These are phyloP conservation scores for Prinsepia uniflora DNA, from an alignment of 306 rosid species.

Conservation along the genomic window DNA sequence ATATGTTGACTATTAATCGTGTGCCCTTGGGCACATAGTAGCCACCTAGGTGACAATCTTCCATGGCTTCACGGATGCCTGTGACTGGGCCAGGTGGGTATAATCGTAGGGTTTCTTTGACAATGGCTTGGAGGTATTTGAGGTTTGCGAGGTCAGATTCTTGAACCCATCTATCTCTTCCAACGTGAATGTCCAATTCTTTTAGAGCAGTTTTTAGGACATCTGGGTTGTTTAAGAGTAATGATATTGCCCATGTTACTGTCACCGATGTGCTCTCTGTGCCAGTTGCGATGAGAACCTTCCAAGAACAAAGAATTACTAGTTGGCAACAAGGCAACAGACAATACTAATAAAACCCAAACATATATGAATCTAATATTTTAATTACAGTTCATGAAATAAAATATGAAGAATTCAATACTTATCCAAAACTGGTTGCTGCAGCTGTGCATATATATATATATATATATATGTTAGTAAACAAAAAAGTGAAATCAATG, in stretches of 20 bases:
- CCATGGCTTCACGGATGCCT: conserved; percentile 34
- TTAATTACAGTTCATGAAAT: no score
- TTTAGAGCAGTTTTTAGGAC: conserved; percentile 28
- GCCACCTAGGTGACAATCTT: conserved; percentile 27
- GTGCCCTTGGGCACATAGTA: conserved; percentile 28
- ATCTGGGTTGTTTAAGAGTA: conserved; percentile 26
- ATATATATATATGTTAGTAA: no score
- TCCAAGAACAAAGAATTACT: neutral
- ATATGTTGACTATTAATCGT: conserved; percentile 31
- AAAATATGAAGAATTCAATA: no score
- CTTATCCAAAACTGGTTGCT: no score
- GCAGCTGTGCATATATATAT: no score
- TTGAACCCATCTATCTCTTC: conserved; percentile 32
- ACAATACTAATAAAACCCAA: no score
- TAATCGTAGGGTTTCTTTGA: conserved; percentile 29
- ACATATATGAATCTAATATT: no score
- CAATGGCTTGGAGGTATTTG: conserved; percentile 29
- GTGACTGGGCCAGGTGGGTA: conserved; percentile 36
- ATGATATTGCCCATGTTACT: conserved; percentile 28
- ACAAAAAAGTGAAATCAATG: no score
- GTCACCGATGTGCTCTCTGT: conserved; percentile 29
- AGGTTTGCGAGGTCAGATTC: conserved; percentile 33
- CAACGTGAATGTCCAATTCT: conserved; percentile 30
- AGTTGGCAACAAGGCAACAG: neutral
- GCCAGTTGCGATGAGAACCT: conserved; percentile 25